Conservation (phyloP, 106 monocot species). For the Dioscorea alata region DNA sequence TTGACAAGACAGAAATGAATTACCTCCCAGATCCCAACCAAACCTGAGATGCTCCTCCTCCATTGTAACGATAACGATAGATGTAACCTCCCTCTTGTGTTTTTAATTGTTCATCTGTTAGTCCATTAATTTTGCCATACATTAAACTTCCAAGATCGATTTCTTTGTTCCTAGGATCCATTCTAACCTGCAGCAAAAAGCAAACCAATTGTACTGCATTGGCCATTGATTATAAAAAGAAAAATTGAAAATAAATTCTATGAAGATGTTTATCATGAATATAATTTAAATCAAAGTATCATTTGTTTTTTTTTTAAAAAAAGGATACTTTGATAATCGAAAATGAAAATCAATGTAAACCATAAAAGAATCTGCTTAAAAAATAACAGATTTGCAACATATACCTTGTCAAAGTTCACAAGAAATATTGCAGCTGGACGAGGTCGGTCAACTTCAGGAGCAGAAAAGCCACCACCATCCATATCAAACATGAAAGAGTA, state of each 20-base stretch:
- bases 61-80: conserved; percentile 70
- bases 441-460: conserved; percentile 65
- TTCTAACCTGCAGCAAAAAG: conserved; percentile 44
- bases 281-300: too few species aligned
- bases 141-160: conserved; percentile 50
- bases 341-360: too few species aligned
- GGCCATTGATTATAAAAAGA: too few species aligned
- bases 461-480: conserved; percentile 49
- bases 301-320: too few species aligned
- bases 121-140: conserved; percentile 40
- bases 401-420: conserved; percentile 87
- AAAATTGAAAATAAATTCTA: too few species aligned
- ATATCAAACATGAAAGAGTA: conserved; percentile 67
- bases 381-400: background rate
- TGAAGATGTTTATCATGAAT: too few species aligned
- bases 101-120: conserved; percentile 63
- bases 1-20: background rate
- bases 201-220: too few species aligned
- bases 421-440: conserved; percentile 63
- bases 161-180: conserved; percentile 73
- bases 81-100: conserved; percentile 67
- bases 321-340: too few species aligned
- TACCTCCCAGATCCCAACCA: conserved; percentile 84
- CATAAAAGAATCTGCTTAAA: too few species aligned
- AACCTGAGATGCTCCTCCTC: conserved; percentile 82